A percentile compares a stretch with the other conserved stretches of the same genome.
Conservation (phyloP, 2,329 filamentous ascomycete species). For the Aspergillus novofumigatus region DNA sequence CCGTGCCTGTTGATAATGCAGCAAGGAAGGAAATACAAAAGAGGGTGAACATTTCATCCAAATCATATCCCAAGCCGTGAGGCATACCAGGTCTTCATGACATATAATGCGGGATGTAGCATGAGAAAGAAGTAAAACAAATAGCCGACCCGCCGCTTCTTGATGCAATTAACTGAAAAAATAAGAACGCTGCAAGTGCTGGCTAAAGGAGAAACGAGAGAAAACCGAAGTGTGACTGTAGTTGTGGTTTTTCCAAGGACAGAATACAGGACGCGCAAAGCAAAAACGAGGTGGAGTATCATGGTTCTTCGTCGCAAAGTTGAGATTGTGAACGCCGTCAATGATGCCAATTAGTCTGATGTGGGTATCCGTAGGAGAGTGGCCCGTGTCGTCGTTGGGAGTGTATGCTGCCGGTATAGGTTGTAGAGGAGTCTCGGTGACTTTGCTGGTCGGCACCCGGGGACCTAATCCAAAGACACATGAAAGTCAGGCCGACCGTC, state of each 20-base stretch:
- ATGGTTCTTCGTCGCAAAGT: slow-evolving; percentile 38
- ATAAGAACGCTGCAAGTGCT: slow-evolving; percentile 39
- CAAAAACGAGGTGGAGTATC: slow-evolving; percentile 37
- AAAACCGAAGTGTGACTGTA: slow-evolving; percentile 13
- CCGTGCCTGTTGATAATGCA: slow-evolving; percentile 11
- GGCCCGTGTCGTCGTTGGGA: slow-evolving; percentile 31
- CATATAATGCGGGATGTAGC: slow-evolving; percentile 40
- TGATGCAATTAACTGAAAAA: slow-evolving; percentile 34
- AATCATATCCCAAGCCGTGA: slow-evolving; percentile 46
- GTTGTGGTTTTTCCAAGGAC: slow-evolving; percentile 41
- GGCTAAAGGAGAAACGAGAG: slow-evolving; percentile 8
- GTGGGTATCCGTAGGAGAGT: slow-evolving; percentile 33
- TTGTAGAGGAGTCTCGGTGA: slow-evolving; percentile 12
- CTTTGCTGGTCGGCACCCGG: slow-evolving; percentile 14
- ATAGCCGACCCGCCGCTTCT: slow-evolving; percentile 47
- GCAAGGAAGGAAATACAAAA: slow-evolving; percentile 29
- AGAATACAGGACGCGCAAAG: slow-evolving; percentile 26
- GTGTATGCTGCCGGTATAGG: slow-evolving; percentile 42
- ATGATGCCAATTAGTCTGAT: slow-evolving; percentile 48
- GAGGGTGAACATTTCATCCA: slow-evolving; percentile 36
- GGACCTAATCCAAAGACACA: slow-evolving; percentile 22
- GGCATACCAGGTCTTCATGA: slow-evolving; percentile 48
- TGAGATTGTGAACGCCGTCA: slow-evolving; percentile 52
- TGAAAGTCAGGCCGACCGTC: slow-evolving; percentile 22
- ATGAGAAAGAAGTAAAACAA: slow-evolving; percentile 35